phyloP scores from a whole-genome alignment of 495 filamentous ascomycete genomes.

The Talaromyces liani region DNA sequence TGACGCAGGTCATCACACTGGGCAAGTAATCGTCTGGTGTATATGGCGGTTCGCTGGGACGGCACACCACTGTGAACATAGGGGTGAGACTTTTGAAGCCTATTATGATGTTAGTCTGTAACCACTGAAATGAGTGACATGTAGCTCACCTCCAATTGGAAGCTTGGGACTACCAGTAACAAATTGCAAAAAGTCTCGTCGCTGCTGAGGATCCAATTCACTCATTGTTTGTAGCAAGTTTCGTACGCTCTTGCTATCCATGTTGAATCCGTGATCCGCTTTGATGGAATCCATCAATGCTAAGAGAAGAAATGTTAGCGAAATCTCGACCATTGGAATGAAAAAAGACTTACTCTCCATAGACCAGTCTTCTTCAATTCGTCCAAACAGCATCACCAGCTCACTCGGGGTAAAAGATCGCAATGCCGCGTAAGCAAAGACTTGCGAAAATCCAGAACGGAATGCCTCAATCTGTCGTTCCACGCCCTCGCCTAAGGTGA shows the following conservation, averaged over 20 bases:
- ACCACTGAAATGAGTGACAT: not conserved
- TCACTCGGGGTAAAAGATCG: slow-evolving; percentile 95
- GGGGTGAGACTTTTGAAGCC: slow-evolving; percentile 96
- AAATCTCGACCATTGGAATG: not conserved
- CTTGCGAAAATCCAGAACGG: slow-evolving; percentile 83
- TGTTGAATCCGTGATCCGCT: slow-evolving; percentile 98
- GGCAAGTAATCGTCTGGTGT: slow-evolving; percentile 95
- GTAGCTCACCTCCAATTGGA: slow-evolving; percentile 83
- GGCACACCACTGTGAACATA: slow-evolving; percentile 98
- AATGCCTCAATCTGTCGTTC: slow-evolving; percentile 87
- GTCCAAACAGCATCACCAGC: slow-evolving; percentile 92
- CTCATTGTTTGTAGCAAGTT: slow-evolving; percentile 96
- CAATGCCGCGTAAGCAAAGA: slow-evolving; percentile 90
- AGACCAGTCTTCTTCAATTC: slow-evolving; percentile 93
- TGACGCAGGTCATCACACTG: slow-evolving; percentile 99
- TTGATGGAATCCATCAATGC: slow-evolving; percentile 97
- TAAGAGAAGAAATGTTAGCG: slow-evolving; percentile 28
- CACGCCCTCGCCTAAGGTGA: slow-evolving; percentile 83
- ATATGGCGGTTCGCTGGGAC: slow-evolving; percentile 90
- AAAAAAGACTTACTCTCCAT: slow-evolving; percentile 69
- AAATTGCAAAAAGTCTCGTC: slow-evolving; percentile 95
- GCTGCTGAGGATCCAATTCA: slow-evolving; percentile 64
- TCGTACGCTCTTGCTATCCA: slow-evolving; percentile 95
- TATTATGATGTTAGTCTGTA: slow-evolving; percentile 28
- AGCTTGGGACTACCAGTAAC: slow-evolving; percentile 97